phyloP scores from a whole-genome alignment of 495 filamentous ascomycete genomes.

The Penicillium riverlandense region DNA sequence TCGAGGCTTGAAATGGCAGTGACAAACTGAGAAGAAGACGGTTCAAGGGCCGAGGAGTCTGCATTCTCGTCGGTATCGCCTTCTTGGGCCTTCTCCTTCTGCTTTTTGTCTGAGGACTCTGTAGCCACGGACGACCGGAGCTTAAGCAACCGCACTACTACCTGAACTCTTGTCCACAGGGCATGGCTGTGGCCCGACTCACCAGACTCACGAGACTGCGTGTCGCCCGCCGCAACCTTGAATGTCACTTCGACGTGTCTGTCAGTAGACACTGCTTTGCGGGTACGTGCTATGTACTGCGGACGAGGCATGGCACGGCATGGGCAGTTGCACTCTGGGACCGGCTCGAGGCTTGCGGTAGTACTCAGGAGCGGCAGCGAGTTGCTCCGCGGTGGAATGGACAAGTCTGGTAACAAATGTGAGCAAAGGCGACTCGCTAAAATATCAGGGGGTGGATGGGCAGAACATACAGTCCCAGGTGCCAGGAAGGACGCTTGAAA shows the following conservation, averaged over 20 bases:
- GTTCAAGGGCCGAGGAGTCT: background rate
- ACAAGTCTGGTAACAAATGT: background rate
- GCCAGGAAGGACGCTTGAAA: too few species aligned
- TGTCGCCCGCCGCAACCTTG: background rate
- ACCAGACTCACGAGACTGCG: background rate
- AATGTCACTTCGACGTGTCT: slow-evolving; percentile 1
- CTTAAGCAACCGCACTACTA: slow-evolving; percentile 10
- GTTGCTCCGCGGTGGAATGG: background rate
- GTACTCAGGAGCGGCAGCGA: background rate
- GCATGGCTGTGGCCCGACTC: background rate
- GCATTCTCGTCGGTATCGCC: too few species aligned
- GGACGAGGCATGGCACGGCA: background rate
- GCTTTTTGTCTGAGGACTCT: background rate
- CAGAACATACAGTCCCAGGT: too few species aligned
- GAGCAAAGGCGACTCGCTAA: too few species aligned
- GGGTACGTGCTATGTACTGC: background rate
- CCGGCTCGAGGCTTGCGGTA: background rate
- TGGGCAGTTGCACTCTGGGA: background rate
- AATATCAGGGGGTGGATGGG: too few species aligned
- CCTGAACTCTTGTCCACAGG: slow-evolving; percentile 5
- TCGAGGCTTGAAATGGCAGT: too few species aligned
- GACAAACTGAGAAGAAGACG: background rate
- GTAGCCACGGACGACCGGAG: slow-evolving; percentile 6
- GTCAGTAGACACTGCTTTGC: background rate
- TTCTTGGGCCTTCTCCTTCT: slow-evolving; percentile 1